Conservation (phyloP, 163 green algal genomes). For the Volvox carteri region DNA sequence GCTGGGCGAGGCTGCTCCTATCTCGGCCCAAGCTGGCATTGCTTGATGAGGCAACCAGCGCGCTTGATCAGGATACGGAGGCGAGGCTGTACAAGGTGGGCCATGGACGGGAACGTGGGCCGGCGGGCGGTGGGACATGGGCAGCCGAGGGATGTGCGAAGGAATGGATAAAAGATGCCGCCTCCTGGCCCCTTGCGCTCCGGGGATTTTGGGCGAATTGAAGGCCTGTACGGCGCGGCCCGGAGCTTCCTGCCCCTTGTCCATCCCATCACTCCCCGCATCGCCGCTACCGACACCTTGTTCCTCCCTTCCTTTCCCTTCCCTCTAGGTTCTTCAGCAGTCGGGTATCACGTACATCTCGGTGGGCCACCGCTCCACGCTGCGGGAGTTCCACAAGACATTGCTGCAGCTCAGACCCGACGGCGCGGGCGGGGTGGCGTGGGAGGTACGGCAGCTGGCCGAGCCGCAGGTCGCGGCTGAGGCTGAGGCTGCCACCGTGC, state of each 20-base stretch:
- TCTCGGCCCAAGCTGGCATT: constrained; percentile 85
- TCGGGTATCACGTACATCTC: constrained; percentile 86
- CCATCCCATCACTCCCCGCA: too few relatives aligned
- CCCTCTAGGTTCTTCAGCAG: constrained; percentile 56
- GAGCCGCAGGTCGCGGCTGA: not conserved
- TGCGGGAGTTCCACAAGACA: constrained; percentile 74
- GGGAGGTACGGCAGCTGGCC: constrained; percentile 32
- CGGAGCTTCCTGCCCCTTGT: too few relatives aligned
- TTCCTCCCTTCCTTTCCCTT: too few relatives aligned
- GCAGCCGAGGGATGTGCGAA: too few relatives aligned
- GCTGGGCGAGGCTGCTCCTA: constrained; percentile 89
- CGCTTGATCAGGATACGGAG: constrained; percentile 91
- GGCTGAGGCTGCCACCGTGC: not conserved
- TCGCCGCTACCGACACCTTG: too few relatives aligned
- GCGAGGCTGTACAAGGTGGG: constrained; percentile 78
- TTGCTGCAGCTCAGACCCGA: constrained; percentile 66
- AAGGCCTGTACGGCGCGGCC: too few relatives aligned
- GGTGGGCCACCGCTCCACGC: constrained; percentile 91
- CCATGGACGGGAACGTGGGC: too few relatives aligned
- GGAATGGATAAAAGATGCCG: too few relatives aligned
- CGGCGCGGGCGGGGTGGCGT: constrained; percentile 15
- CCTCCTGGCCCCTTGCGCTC: too few relatives aligned
- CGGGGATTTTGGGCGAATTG: too few relatives aligned
- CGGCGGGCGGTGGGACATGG: too few relatives aligned
- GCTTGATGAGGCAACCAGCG: constrained; percentile 93